Evolutionary conservation across 257 asterid species (phyloP), one percentile per base, ranked within the genome.

Genomic region (Coffea canephora): DNA sequence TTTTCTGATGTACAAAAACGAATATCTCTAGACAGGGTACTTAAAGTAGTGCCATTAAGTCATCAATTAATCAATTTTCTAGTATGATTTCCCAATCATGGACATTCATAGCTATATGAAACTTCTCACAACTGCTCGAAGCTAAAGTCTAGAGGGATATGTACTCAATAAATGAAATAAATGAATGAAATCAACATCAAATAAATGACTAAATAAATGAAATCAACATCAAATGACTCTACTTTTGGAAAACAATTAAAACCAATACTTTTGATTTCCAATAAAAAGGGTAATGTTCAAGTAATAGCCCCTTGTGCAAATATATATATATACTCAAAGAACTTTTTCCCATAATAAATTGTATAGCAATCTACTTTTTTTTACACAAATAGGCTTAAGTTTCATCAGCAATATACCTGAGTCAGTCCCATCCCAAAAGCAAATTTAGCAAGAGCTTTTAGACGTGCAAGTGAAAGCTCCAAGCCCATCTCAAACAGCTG

Each of bases 401-500:
- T 81, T 68, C 82, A 80, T 54, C 68, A 43, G 76, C 49, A 69
- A 79, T 49, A 61, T 89, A 96, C 98, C 98, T 96, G 99, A 88
- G 88, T 90, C 84, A 96, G 81, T 75, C 99, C 98, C 87, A 96
- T 85, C 80, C 97, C 99, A 86, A 96, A 96, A 31, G 99, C 99
- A 87, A 92, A 96, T 84, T 94, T 96, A 75, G 99, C 99, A 78
- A 96, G 97, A 68, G 99, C 98, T 83, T 75, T 94, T 87, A 96
- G 87, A 49, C 99, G 98, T 73, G 92, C 96, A 81, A 96, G 90
- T 59, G 99, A 96, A 85, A 96, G 99, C 90, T 96, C 99, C 91
- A 96, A 90, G 61, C 99, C 99, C 99, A 96, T 96, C 87, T 96
- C 99, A 91, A 96, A 96, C 74, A 96, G 92, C 99, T 96, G 95